Percentiles rank a stretch among this genome's conserved stretches.
These are phyloP conservation scores for Podospora anserina DNA, from an alignment of 495 filamentous ascomycete species.

Conservation along the genomic window DNA sequence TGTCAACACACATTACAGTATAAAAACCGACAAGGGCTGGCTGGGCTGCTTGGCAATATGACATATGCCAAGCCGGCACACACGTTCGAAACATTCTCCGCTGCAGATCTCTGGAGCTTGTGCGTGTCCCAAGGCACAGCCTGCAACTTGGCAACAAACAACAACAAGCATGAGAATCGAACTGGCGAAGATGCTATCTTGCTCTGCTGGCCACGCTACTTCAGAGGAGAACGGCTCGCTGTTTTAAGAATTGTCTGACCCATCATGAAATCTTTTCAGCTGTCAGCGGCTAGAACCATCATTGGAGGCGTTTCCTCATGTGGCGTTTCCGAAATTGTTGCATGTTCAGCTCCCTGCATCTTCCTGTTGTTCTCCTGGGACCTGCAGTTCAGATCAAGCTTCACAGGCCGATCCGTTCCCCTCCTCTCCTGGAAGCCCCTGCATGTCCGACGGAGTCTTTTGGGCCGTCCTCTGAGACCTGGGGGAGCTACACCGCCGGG, in stretches of 20 bases:
- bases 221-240: neutral
- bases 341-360: neutral
- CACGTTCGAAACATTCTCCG: neutral
- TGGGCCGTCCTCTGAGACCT: neutral
- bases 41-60: neutral
- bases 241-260: neutral
- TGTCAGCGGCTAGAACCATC: neutral
- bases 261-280: neutral
- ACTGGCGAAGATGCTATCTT: neutral
- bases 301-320: neutral
- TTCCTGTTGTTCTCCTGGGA: neutral
- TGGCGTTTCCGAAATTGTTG: neutral
- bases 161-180: neutral
- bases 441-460: neutral
- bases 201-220: neutral
- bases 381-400: neutral
- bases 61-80: constrained; percentile 4
- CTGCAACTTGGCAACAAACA: neutral
- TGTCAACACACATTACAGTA: too few relatives aligned
- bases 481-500: neutral
- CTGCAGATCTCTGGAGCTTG: neutral
- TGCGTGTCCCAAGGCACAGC: neutral
- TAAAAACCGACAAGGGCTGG: neutral
- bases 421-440: too few relatives aligned
- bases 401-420: too few relatives aligned